These are phyloP conservation scores for Hanseniaspora pseudoguilliermondii DNA, from an alignment of 805 yeast genomes.

Conservation along the genomic window DNA sequence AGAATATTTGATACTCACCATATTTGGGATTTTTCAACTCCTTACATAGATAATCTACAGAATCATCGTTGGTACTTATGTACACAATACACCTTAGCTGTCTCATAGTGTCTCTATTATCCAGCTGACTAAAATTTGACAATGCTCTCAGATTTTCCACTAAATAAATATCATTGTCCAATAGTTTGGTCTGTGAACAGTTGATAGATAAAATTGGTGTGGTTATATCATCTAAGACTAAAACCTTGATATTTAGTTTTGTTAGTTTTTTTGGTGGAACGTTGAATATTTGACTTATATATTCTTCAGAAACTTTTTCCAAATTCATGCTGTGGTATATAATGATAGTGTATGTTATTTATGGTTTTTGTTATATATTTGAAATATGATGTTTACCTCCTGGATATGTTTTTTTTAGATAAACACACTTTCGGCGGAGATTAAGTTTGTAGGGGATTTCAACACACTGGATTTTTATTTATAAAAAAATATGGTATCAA, in stretches of 20 bases:
- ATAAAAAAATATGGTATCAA: no score
- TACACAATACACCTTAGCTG: conserved; percentile 74
- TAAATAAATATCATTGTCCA: conserved; percentile 72
- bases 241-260: conserved; percentile 44
- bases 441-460: no score
- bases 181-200: conserved; percentile 72
- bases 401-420: no score
- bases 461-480: no score
- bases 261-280: conserved; percentile 18
- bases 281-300: conserved; percentile 31
- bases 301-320: conserved; percentile 34
- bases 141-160: conserved; percentile 56
- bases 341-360: no score
- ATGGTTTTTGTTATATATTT: no score
- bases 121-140: conserved; percentile 17
- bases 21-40: conserved; percentile 75
- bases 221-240: conserved; percentile 67
- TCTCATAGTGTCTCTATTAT: conserved; percentile 50
- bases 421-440: no score
- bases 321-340: conserved; percentile 31
- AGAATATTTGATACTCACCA: conserved; percentile 60
- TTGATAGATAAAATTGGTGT: conserved; percentile 78
- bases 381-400: no score
- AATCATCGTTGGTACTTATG: conserved; percentile 55
- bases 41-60: conserved; percentile 44